Percentiles rank a stretch among this genome's conserved stretches.
These are phyloP conservation scores for Populus euphratica DNA, from an alignment of 345 rosid genomes.

Conservation along the genomic window DNA sequence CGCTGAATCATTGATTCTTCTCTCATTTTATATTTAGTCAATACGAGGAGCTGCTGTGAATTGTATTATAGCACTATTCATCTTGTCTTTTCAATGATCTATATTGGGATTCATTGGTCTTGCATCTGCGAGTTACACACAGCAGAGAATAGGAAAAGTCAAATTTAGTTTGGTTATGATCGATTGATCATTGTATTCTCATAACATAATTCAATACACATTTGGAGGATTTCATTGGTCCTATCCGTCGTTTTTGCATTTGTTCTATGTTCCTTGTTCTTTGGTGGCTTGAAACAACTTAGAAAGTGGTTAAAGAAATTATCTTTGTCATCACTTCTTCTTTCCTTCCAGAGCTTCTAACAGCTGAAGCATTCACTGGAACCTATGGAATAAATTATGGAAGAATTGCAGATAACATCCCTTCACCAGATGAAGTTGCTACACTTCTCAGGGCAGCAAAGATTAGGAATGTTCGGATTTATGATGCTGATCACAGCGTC, in stretches of 20 bases:
- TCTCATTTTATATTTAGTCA: background rate
- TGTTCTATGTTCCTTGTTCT: background rate
- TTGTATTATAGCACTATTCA: background rate
- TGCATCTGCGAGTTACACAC: background rate
- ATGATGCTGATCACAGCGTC: constrained; percentile 79
- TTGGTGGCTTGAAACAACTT: constrained; percentile 6
- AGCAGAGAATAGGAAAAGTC: background rate
- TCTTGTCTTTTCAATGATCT: background rate
- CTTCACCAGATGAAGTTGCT: constrained; percentile 84
- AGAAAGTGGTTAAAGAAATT: constrained; percentile 6
- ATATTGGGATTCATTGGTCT: background rate
- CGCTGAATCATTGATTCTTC: background rate
- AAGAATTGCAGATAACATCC: constrained; percentile 86
- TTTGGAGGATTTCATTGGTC: background rate
- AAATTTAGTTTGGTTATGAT: background rate
- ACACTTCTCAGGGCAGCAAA: constrained; percentile 71
- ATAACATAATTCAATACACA: background rate
- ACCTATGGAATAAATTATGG: constrained; percentile 97
- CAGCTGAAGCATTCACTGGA: constrained; percentile 65
- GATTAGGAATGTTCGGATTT: constrained; percentile 82
- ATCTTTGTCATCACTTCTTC: background rate
- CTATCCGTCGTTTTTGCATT: background rate
- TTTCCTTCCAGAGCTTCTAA: constrained; percentile 36
- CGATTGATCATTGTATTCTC: background rate
- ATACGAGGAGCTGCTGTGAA: background rate